Base-by-base conservation (phyloP, 768 basidiomycete species). In the Psilocybe tampanensis region DNA sequence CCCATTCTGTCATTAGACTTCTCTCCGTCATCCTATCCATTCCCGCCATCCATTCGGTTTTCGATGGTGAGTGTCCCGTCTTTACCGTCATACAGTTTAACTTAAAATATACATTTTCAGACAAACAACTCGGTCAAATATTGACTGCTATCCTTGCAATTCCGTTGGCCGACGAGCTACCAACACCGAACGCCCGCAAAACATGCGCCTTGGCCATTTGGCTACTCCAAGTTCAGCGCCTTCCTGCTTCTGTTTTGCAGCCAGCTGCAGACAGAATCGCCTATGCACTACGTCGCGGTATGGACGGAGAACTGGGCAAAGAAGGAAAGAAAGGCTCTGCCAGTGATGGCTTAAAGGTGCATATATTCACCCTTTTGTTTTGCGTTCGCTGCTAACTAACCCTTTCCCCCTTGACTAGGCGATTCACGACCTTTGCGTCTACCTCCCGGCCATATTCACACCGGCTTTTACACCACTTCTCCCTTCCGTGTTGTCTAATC, bases 291-390 rank as follows among this genome's bases (percentile, higher is more conserved):
- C 80, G 84, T 49, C 85, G 92, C 43, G 92, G 88, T 22, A 81
- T 94, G 56, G 88, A 90, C 53, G 92, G 92, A 7, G 88, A 93
- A 60, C 81, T 94, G 13, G 92, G 92, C 5, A 91, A 90, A 67
- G 92, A 94, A 68, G 92, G 92, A 9, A 94, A 94, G 76, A 93
- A 92, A 65, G 92, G 92, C 0, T 85, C 92, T 3, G 81, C 79
- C 1, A 88, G 81, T 32, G 92, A 94, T 68, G 90, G 89, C 19
- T 77, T 92, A 44, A 90, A 86, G 81, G 92, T 88, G 66, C 62
- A 71, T 67, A 53, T 50, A 54, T 47, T 42, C 41, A 34, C 32
- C 22, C 59, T 52, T 59, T 47, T 54, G 41, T 23, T 43, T 54
- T 15, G 43, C 24, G 44, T 51, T 47, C 26, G 21, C 3, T 13